These are phyloP conservation scores for Mycena polygramma DNA, from an alignment of 768 basidiomycete genomes.

Conservation along the genomic window DNA sequence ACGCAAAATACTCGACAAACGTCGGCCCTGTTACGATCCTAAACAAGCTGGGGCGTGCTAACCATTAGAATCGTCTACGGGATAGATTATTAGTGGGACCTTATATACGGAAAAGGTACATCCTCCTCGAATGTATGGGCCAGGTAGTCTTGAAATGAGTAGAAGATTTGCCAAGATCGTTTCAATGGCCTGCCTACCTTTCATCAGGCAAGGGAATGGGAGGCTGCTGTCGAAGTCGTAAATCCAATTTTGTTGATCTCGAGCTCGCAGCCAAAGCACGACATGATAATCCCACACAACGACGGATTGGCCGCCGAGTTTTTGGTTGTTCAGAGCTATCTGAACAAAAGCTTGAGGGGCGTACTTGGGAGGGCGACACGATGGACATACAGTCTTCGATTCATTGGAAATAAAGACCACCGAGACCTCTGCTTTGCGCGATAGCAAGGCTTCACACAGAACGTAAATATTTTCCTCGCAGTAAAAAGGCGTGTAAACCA, in stretches of 20 bases:
- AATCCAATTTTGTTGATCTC: constrained; percentile 59
- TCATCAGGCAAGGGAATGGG: constrained; percentile 63
- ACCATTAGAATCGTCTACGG: background rate
- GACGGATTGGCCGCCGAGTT: constrained; percentile 51
- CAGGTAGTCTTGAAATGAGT: constrained; percentile 54
- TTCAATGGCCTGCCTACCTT: constrained; percentile 52
- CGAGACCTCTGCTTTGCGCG: constrained; percentile 53
- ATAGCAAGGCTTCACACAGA: constrained; percentile 60
- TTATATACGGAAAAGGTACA: constrained; percentile 55
- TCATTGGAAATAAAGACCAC: constrained; percentile 77
- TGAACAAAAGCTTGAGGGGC: constrained; percentile 38
- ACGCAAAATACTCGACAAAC: constrained; percentile 74
- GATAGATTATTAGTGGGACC: constrained; percentile 45
- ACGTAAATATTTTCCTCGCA: constrained; percentile 85
- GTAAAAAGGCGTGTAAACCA: constrained; percentile 69
- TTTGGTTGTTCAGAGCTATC: constrained; percentile 79
- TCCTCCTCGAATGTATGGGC: constrained; percentile 56
- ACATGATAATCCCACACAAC: constrained; percentile 87
- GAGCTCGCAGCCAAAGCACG: constrained; percentile 65
- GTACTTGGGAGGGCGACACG: background rate
- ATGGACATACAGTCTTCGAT: constrained; percentile 60
- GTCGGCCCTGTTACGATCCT: constrained; percentile 66
- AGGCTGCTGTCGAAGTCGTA: constrained; percentile 78
- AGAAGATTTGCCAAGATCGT: constrained; percentile 29
- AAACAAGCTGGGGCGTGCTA: constrained; percentile 61